These are phyloP conservation scores for Phytophthora capsici DNA, from an alignment of 352 stramenopile species.

Conservation along the genomic window DNA sequence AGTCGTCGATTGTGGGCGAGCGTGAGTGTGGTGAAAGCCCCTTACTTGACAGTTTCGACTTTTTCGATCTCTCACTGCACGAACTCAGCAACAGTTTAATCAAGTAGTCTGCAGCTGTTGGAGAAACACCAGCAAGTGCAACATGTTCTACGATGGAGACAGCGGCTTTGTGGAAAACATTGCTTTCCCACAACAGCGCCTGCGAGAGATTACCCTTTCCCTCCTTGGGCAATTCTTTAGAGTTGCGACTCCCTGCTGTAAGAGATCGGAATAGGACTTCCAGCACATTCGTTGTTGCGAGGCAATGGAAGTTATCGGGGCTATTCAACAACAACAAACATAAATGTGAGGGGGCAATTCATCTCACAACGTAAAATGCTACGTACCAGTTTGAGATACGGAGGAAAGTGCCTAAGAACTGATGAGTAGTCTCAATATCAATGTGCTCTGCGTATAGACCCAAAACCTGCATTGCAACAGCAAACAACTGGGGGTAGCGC, in stretches of 20 bases:
- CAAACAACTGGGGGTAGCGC: constrained; percentile 31
- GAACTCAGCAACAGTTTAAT: constrained; percentile 34
- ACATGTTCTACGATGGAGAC: constrained; percentile 32
- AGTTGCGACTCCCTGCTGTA: background rate
- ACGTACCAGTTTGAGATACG: constrained; percentile 35
- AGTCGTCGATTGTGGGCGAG: background rate
- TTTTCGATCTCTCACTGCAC: constrained; percentile 11
- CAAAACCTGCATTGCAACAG: constrained; percentile 38
- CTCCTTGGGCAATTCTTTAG: background rate
- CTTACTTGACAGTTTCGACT: constrained; percentile 11
- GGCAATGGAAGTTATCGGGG: constrained; percentile 23
- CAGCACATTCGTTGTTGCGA: constrained; percentile 28
- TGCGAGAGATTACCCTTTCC: constrained; percentile 13
- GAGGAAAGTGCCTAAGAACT: constrained; percentile 22
- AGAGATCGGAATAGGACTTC: constrained; percentile 45
- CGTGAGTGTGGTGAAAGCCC: constrained; percentile 3
- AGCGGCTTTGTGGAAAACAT: constrained; percentile 25
- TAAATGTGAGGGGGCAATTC: too few species aligned
- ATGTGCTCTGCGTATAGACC: constrained; percentile 27
- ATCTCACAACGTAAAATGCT: background rate
- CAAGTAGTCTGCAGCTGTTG: constrained; percentile 30
- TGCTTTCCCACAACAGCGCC: constrained; percentile 38
- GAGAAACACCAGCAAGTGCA: constrained; percentile 27
- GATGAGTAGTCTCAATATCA: background rate
- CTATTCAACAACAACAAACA: constrained; percentile 27